Conservation (phyloP, 306 rosid genomes). For the Corylus avellana region DNA sequence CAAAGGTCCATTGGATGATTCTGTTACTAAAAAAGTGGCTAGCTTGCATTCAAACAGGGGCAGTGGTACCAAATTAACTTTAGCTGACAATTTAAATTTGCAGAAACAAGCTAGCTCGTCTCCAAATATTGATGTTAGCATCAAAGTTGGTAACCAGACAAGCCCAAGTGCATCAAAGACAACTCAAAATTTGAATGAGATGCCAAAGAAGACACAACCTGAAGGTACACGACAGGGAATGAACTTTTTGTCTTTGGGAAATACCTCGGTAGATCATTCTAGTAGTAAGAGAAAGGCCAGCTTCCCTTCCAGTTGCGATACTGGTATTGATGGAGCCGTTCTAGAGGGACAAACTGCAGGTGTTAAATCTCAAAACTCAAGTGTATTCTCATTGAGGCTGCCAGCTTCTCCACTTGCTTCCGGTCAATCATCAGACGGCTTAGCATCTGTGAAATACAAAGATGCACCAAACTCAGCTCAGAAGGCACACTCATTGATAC, state of each 20-base stretch:
- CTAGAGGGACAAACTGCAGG: conserved; percentile 26
- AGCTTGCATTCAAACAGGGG: conserved; percentile 33
- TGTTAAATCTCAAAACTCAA: conserved; percentile 38
- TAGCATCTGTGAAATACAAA: conserved; percentile 44
- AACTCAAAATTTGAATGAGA: conserved; percentile 29
- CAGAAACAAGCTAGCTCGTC: conserved; percentile 17
- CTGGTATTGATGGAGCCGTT: conserved; percentile 23
- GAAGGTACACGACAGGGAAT: conserved; percentile 22
- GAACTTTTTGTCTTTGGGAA: conserved; percentile 35
- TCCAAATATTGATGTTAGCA: conserved; percentile 18
- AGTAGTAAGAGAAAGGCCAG: conserved; percentile 16
- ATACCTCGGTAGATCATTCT: conserved; percentile 32
- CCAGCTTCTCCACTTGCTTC: conserved; percentile 38
- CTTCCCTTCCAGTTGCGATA: conserved; percentile 23
- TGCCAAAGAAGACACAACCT: conserved; percentile 31
- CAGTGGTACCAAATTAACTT: conserved; percentile 27
- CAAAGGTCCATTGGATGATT: conserved; percentile 35
- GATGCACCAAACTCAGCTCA: conserved; percentile 48
- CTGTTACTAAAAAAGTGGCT: conserved; percentile 32
- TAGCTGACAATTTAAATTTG: conserved; percentile 22
- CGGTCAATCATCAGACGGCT: conserved; percentile 41
- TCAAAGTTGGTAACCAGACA: conserved; percentile 30
- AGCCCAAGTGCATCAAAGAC: conserved; percentile 29
- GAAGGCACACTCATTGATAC: conserved; percentile 60
- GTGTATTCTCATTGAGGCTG: conserved; percentile 27